phyloP scores from a whole-genome alignment of 371 early-diverging fungal genomes.

The Batrachochytrium dendrobatidis region DNA sequence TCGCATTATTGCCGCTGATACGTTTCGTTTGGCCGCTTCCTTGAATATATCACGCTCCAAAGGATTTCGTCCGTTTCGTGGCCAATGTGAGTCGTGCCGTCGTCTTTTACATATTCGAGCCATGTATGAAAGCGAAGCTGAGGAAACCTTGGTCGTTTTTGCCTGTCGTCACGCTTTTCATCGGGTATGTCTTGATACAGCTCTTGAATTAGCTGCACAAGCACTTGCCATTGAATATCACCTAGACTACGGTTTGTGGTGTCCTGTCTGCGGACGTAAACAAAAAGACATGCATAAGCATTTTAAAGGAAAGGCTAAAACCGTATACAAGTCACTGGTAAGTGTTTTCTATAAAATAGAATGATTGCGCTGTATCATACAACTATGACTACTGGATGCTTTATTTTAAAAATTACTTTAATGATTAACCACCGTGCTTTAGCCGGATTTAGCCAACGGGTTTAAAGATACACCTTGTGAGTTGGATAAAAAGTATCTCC shows the following conservation, averaged over 20 bases:
- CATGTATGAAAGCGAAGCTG: conserved; percentile 7
- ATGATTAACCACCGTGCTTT: too few species aligned
- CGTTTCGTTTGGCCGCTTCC: conserved; percentile 10
- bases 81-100: conserved; percentile 29
- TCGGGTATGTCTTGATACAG: conserved; percentile 20
- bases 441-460: not conserved
- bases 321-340: not conserved
- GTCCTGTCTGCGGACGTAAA: not conserved
- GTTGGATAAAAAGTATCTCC: not conserved
- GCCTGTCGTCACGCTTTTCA: conserved; percentile 29
- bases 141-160: conserved; percentile 18
- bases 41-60: not conserved
- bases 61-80: conserved; percentile 23
- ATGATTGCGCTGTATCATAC: too few species aligned
- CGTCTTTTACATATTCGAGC: conserved; percentile 25
- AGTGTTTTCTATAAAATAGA: not conserved
- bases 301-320: not conserved
- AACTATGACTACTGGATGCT: too few species aligned
- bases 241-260: not conserved
- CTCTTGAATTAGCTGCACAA: conserved; percentile 8
- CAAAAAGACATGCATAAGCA: not conserved
- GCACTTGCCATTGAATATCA: not conserved
- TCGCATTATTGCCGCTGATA: conserved; percentile 30
- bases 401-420: too few species aligned
- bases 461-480: not conserved